Evolutionary conservation across 2,329 filamentous ascomycete genomes (phyloP), one percentile per base, ranked within the genome.

Genomic region (Sporothrix variecibatus): DNA sequence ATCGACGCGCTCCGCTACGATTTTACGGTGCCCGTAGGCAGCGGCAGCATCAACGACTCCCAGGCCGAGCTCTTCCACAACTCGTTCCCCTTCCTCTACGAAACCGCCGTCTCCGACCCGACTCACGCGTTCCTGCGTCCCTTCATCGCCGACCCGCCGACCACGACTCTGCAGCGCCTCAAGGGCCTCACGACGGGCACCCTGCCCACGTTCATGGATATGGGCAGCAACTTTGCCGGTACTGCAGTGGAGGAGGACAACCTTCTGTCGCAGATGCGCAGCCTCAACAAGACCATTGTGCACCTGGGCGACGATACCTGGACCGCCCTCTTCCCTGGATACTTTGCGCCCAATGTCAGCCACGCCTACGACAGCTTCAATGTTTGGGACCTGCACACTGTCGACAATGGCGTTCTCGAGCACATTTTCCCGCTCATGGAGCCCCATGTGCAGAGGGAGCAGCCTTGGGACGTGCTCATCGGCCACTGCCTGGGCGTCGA

Each of bases 221-320:
- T 94, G 12, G 96, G 96, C 0, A 97, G 94, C 76, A 99, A 95
- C 82, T 99, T 99, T 82, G 94, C 94, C 0, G 96, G 96, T 2
- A 97, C 93, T 2, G 94, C 94, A 6, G 98, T 99, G 78, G 95
- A 98, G 74, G 96, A 99, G 85, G 96, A 99, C 81, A 86, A 97
- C 84, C 77, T 91, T 83, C 79, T 93, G 84, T 84, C 91, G 87
- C 82, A 97, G 82, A 81, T 93, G 85, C 81, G 86, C 82, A 80
- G 92, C 84, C 83, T 90, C 83, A 80, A 89, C 82, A 84, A 94
- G 86, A 93, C 88, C 76, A 89, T 99, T 77, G 96, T 95, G 6
- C 97, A 99, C 79, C 85, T 99, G 51, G 96, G 96, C n/a, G 96
- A 99, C 81, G 95, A 99, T 83, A 99, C 96, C 4, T 99, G 96